Percentiles rank a stretch among this genome's conserved stretches.
Conservation (phyloP, 768 basidiomycete species). For the Coprinellus micaceus region DNA sequence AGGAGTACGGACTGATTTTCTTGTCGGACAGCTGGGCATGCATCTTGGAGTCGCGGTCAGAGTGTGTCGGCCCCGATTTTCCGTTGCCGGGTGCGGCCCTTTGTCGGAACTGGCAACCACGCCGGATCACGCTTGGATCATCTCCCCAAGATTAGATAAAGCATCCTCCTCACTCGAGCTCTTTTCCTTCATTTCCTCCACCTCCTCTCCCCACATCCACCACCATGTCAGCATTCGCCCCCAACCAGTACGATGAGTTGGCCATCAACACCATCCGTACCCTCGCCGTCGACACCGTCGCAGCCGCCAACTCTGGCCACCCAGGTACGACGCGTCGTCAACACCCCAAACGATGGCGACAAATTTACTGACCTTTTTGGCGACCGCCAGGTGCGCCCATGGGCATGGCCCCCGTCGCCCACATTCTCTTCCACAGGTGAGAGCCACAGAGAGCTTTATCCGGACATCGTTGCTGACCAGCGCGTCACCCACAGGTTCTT, state of each 20-base stretch:
- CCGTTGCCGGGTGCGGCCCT: constrained; percentile 1
- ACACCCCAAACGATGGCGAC: constrained; percentile 7
- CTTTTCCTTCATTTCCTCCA: constrained; percentile 12
- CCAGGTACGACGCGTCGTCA: constrained; percentile 49
- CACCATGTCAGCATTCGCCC: constrained; percentile 41
- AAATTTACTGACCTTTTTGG: constrained; percentile 12
- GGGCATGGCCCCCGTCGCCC: constrained; percentile 86
- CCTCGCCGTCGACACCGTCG: constrained; percentile 73
- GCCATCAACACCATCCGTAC: constrained; percentile 72
- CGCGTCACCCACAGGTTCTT: constrained; percentile 53
- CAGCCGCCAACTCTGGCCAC: constrained; percentile 91
- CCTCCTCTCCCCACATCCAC: constrained; percentile 17
- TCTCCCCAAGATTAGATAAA: constrained; percentile 11
- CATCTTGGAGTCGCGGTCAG: constrained; percentile 37
- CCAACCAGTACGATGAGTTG: constrained; percentile 46
- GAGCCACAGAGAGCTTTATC: neutral
- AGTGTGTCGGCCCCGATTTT: neutral
- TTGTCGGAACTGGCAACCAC: constrained; percentile 6
- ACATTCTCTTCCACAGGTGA: constrained; percentile 76
- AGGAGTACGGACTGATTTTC: constrained; percentile 41
- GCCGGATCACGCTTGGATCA: constrained; percentile 3
- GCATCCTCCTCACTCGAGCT: neutral
- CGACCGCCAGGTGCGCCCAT: constrained; percentile 75
- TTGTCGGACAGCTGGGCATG: constrained; percentile 72
- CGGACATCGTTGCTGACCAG: constrained; percentile 5